These are phyloP conservation scores for Secale cereale DNA, from an alignment of 176 grass and related monocot species.

Conservation along the genomic window DNA sequence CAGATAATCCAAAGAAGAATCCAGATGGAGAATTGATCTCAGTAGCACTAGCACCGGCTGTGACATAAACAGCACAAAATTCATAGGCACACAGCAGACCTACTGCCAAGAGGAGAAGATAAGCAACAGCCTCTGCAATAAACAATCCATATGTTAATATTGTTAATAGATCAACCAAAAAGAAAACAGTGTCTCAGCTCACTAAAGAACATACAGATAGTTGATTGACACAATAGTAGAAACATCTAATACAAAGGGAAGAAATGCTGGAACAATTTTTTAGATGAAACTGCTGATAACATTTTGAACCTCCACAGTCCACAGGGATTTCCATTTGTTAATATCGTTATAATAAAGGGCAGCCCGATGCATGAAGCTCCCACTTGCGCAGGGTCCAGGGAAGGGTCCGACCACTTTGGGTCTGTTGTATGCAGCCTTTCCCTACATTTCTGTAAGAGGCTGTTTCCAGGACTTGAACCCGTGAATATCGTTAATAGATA, in stretches of 20 bases:
- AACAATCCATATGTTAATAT: slow-evolving; percentile 36
- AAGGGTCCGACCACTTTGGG: no score
- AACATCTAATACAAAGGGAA: slow-evolving; percentile 1
- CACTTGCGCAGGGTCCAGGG: no score
- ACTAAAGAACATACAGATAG: slow-evolving; percentile 25
- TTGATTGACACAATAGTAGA: background rate
- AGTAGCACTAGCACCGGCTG: slow-evolving; percentile 77
- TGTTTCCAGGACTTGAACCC: no score
- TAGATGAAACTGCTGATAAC: slow-evolving; percentile 3
- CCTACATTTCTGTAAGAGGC: no score
- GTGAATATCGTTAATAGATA: no score
- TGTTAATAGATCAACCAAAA: background rate
- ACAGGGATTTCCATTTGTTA: background rate
- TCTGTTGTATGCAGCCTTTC: no score
- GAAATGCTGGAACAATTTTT: background rate
- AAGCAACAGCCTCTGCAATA: slow-evolving; percentile 88
- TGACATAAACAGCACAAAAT: slow-evolving; percentile 97
- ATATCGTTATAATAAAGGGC: no score
- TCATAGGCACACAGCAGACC: slow-evolving; percentile 90
- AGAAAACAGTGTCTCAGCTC: background rate
- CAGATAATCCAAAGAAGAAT: slow-evolving; percentile 97
- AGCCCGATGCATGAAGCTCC: no score
- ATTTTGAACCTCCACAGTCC: background rate
- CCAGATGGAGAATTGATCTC: slow-evolving; percentile 89
- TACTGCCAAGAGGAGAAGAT: slow-evolving; percentile 92